These are phyloP conservation scores for Pyrrhoderma lamaoense DNA, from an alignment of 1,284 basidiomycete species.

Conservation along the genomic window DNA sequence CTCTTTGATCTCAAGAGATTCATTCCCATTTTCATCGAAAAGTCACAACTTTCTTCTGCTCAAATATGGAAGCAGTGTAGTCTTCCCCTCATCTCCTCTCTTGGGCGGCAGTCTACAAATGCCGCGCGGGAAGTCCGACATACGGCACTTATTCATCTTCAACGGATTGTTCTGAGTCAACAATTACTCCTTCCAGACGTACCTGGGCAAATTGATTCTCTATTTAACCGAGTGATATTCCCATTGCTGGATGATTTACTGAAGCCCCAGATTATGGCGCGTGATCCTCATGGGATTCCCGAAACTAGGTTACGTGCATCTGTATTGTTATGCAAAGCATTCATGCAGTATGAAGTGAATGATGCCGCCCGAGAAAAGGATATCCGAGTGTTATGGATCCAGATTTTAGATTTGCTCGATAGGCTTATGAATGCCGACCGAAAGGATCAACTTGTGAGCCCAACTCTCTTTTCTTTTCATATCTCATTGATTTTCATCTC, in stretches of 20 bases:
- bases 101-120: constrained; percentile 83
- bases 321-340: constrained; percentile 87
- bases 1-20: constrained; percentile 66
- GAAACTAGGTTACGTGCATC: constrained; percentile 87
- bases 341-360: constrained; percentile 86
- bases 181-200: constrained; percentile 52
- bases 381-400: constrained; percentile 80
- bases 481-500: constrained; percentile 13
- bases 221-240: constrained; percentile 89
- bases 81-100: constrained; percentile 71
- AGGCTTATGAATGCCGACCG: constrained; percentile 82
- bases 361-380: constrained; percentile 57
- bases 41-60: constrained; percentile 32
- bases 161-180: constrained; percentile 81
- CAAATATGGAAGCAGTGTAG: constrained; percentile 79
- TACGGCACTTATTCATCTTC: constrained; percentile 76
- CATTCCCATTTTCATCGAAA: constrained; percentile 49
- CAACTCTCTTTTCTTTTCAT: background rate
- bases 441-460: constrained; percentile 77
- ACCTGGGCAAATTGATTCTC: constrained; percentile 63
- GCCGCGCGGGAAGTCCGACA: constrained; percentile 82
- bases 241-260: constrained; percentile 89
- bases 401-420: constrained; percentile 87
- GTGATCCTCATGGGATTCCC: constrained; percentile 81
- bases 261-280: constrained; percentile 73